Evolutionary conservation across 176 grass and related monocot species (phyloP).

Genomic region (Bolboschoenus planiculmis): DNA sequence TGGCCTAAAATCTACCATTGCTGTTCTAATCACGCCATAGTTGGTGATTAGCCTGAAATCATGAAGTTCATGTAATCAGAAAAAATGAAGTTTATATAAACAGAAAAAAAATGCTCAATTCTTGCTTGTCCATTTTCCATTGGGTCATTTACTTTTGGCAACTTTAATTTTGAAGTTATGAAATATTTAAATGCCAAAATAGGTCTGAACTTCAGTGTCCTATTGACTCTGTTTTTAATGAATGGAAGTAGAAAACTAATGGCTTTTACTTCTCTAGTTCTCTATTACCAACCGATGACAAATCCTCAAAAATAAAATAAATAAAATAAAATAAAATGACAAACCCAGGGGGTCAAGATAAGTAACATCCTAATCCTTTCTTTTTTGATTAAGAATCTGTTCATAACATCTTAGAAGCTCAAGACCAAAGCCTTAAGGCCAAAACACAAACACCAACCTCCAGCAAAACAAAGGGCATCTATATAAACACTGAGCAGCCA

Average conservation of each 20-base stretch:
- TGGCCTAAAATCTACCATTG: neutral
- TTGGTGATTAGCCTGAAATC: neutral
- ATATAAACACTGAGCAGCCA: neutral
- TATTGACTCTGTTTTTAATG: neutral
- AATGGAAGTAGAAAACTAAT: neutral
- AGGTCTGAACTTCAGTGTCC: neutral
- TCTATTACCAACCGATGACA: neutral
- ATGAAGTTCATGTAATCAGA: neutral
- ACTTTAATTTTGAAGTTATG: neutral
- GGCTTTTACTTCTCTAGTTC: neutral
- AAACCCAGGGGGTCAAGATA: neutral
- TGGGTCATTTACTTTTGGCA: neutral
- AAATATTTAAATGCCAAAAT: neutral
- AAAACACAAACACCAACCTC: neutral
- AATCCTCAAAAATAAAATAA: neutral
- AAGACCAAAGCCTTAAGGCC: neutral
- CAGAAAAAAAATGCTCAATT: neutral
- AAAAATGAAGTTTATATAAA: neutral
- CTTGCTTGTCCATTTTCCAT: neutral
- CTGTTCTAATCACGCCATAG: neutral
- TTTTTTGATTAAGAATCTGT: neutral
- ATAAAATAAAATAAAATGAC: neutral
- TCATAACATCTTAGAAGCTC: neutral
- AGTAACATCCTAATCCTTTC: neutral
- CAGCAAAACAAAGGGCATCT: neutral